These are phyloP conservation scores for Hylodesmum podocarpum DNA, from an alignment of 306 rosid species.

Conservation along the genomic window DNA sequence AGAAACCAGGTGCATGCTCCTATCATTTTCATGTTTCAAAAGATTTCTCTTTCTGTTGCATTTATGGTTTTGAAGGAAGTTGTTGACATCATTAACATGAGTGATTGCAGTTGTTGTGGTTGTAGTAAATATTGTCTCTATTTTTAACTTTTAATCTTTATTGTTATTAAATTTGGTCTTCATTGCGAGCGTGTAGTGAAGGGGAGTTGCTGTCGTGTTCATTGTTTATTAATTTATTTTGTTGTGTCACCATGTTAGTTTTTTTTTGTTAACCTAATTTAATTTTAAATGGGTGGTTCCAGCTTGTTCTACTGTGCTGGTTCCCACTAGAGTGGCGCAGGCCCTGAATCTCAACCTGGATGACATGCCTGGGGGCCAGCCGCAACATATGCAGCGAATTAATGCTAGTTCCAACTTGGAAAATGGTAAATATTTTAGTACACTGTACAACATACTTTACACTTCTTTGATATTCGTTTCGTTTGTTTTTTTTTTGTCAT, in stretches of 20 bases:
- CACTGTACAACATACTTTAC: too few species aligned
- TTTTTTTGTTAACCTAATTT: neutral
- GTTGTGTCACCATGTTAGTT: neutral
- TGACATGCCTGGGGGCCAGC: slow-evolving; percentile 42
- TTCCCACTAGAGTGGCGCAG: slow-evolving; percentile 80
- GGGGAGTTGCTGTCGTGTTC: neutral
- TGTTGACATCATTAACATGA: slow-evolving; percentile 5
- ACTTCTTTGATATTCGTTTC: neutral
- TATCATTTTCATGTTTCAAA: too few species aligned
- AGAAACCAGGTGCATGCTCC: slow-evolving; percentile 65
- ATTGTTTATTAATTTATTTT: neutral
- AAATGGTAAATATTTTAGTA: slow-evolving; percentile 39
- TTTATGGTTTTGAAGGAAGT: neutral
- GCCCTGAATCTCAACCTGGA: slow-evolving; percentile 76
- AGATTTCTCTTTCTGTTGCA: neutral
- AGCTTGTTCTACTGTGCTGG: slow-evolving; percentile 73
- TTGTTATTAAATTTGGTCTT: neutral
- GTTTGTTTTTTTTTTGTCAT: neutral
- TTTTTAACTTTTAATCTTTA: neutral
- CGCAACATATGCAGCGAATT: slow-evolving; percentile 44
- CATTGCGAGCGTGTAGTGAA: neutral
- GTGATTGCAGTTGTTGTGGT: neutral
- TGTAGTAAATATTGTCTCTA: slow-evolving; percentile 15
- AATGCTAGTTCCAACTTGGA: slow-evolving; percentile 38
- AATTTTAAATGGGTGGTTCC: neutral